These are phyloP conservation scores for Aspergillus campestris DNA, from an alignment of 495 filamentous ascomycete genomes.

Conservation along the genomic window DNA sequence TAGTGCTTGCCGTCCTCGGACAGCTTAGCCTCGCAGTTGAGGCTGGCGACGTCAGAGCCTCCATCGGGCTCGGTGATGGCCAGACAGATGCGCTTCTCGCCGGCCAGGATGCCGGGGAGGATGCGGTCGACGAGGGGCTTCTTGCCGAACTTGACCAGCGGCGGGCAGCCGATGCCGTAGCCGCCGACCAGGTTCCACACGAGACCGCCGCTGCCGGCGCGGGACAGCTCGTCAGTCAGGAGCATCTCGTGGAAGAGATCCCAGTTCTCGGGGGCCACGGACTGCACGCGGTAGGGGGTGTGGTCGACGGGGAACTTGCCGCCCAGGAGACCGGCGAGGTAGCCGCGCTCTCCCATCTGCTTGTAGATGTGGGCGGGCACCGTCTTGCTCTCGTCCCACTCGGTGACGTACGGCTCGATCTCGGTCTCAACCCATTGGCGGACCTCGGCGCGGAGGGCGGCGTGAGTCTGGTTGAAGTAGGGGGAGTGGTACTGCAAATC, in stretches of 20 bases:
- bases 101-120: conserved; percentile 73
- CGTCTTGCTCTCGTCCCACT: conserved; percentile 93
- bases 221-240: conserved; percentile 86
- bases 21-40: conserved; percentile 91
- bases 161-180: conserved; percentile 88
- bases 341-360: conserved; percentile 87
- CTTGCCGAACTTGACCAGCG: conserved; percentile 86
- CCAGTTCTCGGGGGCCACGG: conserved; percentile 83
- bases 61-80: conserved; percentile 80
- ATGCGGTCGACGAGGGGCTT: conserved; percentile 79
- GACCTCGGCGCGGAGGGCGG: conserved; percentile 78
- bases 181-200: conserved; percentile 98
- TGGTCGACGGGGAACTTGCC: conserved; percentile 66
- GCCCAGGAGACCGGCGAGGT: conserved; percentile 83
- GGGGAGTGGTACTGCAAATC: conserved; percentile 74
- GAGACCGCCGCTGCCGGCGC: conserved; percentile 80
- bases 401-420: conserved; percentile 84
- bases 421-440: conserved; percentile 85
- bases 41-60: conserved; percentile 83
- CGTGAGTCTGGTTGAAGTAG: conserved; percentile 91
- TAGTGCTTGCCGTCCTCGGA: conserved; percentile 93
- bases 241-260: conserved; percentile 97
- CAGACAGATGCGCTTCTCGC: conserved; percentile 92
- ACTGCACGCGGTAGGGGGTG: conserved; percentile 59
- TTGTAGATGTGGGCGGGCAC: conserved; percentile 87